Percentiles rank a stretch among this genome's conserved stretches.
These are phyloP conservation scores for Entophlyctis luteolus DNA, from an alignment of 192 early-diverging fungal genomes.

Conservation along the genomic window DNA sequence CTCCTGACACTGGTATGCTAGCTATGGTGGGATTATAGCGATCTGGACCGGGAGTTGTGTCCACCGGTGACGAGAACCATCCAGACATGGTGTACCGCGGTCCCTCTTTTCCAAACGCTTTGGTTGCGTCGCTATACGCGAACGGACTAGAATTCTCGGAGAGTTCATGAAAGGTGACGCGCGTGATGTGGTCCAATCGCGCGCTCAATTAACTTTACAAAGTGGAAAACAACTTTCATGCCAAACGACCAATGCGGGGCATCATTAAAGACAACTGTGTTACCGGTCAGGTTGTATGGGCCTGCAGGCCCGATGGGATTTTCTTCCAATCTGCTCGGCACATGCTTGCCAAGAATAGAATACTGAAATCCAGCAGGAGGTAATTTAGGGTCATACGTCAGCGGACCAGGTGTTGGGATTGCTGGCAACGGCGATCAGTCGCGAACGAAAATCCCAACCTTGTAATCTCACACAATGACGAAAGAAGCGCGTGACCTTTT, in stretches of 20 bases:
- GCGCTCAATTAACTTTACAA: conserved; percentile 16
- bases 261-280: conserved; percentile 32
- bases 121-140: conserved; percentile 29
- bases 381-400: conserved; percentile 43
- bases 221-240: no score
- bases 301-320: conserved; percentile 39
- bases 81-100: conserved; percentile 41
- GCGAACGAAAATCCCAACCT: background rate
- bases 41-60: conserved; percentile 43
- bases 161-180: background rate
- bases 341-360: conserved; percentile 52
- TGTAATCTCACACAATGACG: conserved; percentile 32
- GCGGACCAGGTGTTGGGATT: conserved; percentile 46
- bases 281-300: conserved; percentile 38
- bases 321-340: conserved; percentile 3
- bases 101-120: conserved; percentile 34
- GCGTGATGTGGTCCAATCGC: background rate
- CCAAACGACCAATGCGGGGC: conserved; percentile 47
- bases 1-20: conserved; percentile 26
- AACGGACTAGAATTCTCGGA: conserved; percentile 39
- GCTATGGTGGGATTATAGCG: conserved; percentile 34
- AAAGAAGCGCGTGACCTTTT: conserved; percentile 30
- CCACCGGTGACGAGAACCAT: conserved; percentile 16
- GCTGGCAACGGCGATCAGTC: conserved; percentile 23
- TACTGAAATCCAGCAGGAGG: conserved; percentile 41